phyloP scores from a whole-genome alignment of 148 eudicot species.

The Fagopyrum tataricum region DNA sequence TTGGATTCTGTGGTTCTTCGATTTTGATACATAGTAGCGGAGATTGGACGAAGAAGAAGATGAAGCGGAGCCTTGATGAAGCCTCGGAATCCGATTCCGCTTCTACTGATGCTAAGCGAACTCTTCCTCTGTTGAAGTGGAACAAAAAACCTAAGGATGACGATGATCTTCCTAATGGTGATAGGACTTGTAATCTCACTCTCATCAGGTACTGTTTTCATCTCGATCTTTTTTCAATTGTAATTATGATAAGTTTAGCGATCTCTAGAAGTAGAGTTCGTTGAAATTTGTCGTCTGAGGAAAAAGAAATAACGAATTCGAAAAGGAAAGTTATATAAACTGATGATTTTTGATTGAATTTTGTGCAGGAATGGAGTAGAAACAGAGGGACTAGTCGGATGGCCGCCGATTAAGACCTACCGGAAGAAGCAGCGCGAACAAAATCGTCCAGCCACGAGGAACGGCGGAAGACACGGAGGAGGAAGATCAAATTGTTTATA shows the following conservation, averaged over 20 bases:
- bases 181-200: neutral
- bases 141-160: slow-evolving; percentile 29
- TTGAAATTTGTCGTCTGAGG: too few species aligned
- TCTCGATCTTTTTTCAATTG: too few species aligned
- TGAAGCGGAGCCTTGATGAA: slow-evolving; percentile 17
- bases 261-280: too few species aligned
- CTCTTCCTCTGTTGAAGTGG: slow-evolving; percentile 43
- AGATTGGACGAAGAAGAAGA: slow-evolving; percentile 12
- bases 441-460: slow-evolving; percentile 11
- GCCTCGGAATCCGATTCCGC: slow-evolving; percentile 12
- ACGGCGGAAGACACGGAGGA: neutral
- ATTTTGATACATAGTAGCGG: neutral
- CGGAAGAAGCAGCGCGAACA: slow-evolving; percentile 29
- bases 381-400: slow-evolving; percentile 44
- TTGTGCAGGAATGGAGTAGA: slow-evolving; percentile 23
- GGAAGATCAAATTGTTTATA: slow-evolving; percentile 2
- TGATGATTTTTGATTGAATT: neutral
- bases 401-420: slow-evolving; percentile 66
- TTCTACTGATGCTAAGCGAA: neutral
- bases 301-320: neutral
- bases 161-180: slow-evolving; percentile 3
- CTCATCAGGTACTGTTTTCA: neutral
- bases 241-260: too few species aligned
- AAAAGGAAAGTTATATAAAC: neutral
- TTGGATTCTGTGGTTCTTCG: neutral